A percentile compares a stretch with the other conserved stretches of the same genome.
Evolutionary conservation across 2,329 filamentous ascomycete genomes (phyloP).

Genomic region (Elsinoe arachidis): DNA sequence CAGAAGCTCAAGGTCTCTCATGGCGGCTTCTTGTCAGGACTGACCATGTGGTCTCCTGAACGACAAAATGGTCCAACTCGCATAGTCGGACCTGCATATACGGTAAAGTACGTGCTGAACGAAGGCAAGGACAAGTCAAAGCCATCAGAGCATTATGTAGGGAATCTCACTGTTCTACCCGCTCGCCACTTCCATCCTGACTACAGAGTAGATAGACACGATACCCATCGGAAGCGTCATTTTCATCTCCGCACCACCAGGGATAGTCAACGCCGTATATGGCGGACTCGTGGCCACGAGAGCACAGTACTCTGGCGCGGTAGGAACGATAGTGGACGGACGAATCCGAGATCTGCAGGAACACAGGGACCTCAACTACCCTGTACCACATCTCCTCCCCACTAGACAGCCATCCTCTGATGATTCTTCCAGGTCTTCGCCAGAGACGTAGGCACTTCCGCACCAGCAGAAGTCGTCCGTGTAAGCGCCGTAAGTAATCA

Average conservation of each 20-base stretch:
- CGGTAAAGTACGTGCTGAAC: slow-evolving; percentile 44
- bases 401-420: neutral
- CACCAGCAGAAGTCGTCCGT: slow-evolving; percentile 24
- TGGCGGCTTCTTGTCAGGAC: slow-evolving; percentile 47
- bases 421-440: slow-evolving; percentile 22
- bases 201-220: slow-evolving; percentile 37
- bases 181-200: neutral
- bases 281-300: slow-evolving; percentile 47
- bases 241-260: slow-evolving; percentile 43
- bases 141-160: slow-evolving; percentile 40
- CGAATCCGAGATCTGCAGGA: slow-evolving; percentile 46
- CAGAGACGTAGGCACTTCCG: slow-evolving; percentile 28
- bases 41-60: slow-evolving; percentile 48
- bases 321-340: slow-evolving; percentile 45
- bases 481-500: slow-evolving; percentile 22
- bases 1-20: slow-evolving; percentile 38
- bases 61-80: slow-evolving; percentile 44
- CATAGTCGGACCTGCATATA: slow-evolving; percentile 48
- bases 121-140: slow-evolving; percentile 39
- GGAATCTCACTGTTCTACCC: slow-evolving; percentile 11
- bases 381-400: slow-evolving; percentile 25
- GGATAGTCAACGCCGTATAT: slow-evolving; percentile 44
- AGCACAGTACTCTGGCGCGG: slow-evolving; percentile 38
- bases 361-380: slow-evolving; percentile 42
- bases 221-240: slow-evolving; percentile 41